Conservation (phyloP, 164 flowering plant species). For the Amborella trichopoda region DNA sequence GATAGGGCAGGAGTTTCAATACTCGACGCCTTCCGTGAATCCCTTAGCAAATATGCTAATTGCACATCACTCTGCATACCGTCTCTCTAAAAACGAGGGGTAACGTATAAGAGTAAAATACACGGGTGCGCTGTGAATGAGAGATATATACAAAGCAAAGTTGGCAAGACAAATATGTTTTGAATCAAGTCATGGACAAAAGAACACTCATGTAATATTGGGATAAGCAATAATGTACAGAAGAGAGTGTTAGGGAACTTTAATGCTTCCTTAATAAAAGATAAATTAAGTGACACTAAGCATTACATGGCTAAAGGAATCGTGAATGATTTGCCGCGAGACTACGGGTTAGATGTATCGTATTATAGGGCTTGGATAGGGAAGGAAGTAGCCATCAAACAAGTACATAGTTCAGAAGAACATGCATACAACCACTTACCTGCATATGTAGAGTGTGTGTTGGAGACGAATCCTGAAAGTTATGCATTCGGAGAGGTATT, state of each 20-base stretch:
- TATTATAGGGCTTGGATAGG: slow-evolving; percentile 83
- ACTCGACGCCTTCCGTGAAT: slow-evolving; percentile 55
- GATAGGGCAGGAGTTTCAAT: slow-evolving; percentile 65
- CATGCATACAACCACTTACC: slow-evolving; percentile 65
- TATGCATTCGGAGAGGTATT: slow-evolving; percentile 44
- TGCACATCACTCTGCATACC: slow-evolving; percentile 54
- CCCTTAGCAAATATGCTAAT: slow-evolving; percentile 63
- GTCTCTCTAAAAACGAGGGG: slow-evolving; percentile 58
- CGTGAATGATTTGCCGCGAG: slow-evolving; percentile 47
- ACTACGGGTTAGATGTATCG: slow-evolving; percentile 59
- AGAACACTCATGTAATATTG: slow-evolving; percentile 63
- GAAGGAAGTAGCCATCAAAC: slow-evolving; percentile 63
- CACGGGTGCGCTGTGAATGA: slow-evolving; percentile 59
- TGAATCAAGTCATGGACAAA: slow-evolving; percentile 51
- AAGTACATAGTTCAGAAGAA: slow-evolving; percentile 61
- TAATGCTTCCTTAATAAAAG: slow-evolving; percentile 43
- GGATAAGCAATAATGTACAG: slow-evolving; percentile 39
- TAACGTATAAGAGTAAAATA: slow-evolving; percentile 67
- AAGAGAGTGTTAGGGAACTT: slow-evolving; percentile 44
- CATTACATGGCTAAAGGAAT: slow-evolving; percentile 56
- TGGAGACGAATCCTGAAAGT: slow-evolving; percentile 75
- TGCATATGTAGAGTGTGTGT: slow-evolving; percentile 52
- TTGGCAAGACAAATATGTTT: slow-evolving; percentile 47
- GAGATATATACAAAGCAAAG: slow-evolving; percentile 70
- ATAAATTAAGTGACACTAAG: slow-evolving; percentile 8